Evolutionary conservation across 225 moss, liverwort and hornwort species (phyloP).

Genomic region (Bryum argenteum): DNA sequence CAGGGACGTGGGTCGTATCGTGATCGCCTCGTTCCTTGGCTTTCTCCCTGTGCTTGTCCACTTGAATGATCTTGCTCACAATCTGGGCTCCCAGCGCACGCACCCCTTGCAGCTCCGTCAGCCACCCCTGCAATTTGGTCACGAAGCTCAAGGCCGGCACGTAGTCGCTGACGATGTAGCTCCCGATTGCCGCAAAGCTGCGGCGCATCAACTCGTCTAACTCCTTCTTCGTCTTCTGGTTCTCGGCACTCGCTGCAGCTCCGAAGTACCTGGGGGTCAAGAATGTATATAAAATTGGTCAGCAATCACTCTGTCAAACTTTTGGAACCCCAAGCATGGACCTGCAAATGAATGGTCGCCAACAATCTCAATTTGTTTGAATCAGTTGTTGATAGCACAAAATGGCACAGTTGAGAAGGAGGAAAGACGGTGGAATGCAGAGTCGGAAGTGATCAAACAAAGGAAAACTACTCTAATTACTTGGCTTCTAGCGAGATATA

Average conservation of each 20-base stretch:
- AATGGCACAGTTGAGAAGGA: too few species aligned
- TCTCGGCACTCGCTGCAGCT: conserved; percentile 2
- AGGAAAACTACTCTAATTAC: too few species aligned
- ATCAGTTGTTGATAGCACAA: too few species aligned
- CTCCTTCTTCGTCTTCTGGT: conserved; percentile 22
- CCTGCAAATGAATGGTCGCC: too few species aligned
- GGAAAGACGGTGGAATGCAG: too few species aligned
- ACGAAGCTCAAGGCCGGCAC: conserved; percentile 37
- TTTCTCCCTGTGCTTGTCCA: conserved; percentile 34
- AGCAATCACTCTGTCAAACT: too few species aligned
- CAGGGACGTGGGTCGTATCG: conserved; percentile 27
- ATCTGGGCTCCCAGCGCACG: conserved; percentile 21
- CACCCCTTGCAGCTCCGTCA: conserved; percentile 26
- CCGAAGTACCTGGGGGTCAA: conserved; percentile 26
- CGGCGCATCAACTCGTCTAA: conserved; percentile 31
- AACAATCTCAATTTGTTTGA: too few species aligned
- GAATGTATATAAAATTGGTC: too few species aligned
- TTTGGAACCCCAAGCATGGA: too few species aligned
- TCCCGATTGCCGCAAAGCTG: conserved; percentile 19
- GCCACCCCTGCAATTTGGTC: conserved; percentile 39
- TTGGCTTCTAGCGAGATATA: too few species aligned
- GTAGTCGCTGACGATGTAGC: conserved; percentile 39
- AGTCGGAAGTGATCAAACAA: too few species aligned
- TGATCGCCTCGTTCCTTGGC: conserved; percentile 6
- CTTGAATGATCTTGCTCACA: conserved; percentile 31